A percentile compares a stretch with the other conserved stretches of the same genome.
phyloP scores from a whole-genome alignment of 768 basidiomycete species.

The Russula brevipes region DNA sequence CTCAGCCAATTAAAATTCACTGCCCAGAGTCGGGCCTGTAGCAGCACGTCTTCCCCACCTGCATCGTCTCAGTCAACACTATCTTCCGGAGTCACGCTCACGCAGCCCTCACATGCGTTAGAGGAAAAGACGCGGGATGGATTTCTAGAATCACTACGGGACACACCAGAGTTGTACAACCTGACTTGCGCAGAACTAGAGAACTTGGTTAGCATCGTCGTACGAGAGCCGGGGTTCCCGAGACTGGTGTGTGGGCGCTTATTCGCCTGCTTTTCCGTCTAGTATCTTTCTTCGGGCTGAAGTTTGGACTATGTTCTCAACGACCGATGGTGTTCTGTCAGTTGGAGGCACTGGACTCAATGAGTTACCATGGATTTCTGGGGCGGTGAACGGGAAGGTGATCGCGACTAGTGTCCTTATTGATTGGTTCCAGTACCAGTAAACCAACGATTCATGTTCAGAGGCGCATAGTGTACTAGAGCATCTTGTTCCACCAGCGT shows the following conservation, averaged over 20 bases:
- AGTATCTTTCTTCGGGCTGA: not conserved
- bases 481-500: too few species aligned
- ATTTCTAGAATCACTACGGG: constrained; percentile 39
- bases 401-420: too few species aligned
- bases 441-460: too few species aligned
- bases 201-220: constrained; percentile 50
- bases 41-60: constrained; percentile 9
- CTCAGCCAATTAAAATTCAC: not conserved
- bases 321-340: not conserved
- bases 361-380: constrained; percentile 34
- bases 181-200: constrained; percentile 51
- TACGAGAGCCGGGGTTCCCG: constrained; percentile 74
- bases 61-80: constrained; percentile 15
- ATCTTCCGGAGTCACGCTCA: constrained; percentile 5
- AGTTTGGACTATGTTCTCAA: not conserved
- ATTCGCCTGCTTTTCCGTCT: not conserved
- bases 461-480: too few species aligned
- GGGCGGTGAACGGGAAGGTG: constrained; percentile 13
- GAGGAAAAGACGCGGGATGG: constrained; percentile 19
- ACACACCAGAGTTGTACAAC: constrained; percentile 48
- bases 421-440: too few species aligned
- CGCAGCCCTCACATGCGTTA: constrained; percentile 3
- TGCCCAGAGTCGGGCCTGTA: not conserved
- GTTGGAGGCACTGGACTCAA: constrained; percentile 49
- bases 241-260: constrained; percentile 53